Evolutionary conservation across 2,329 filamentous ascomycete species (phyloP).

Genomic region (Colletotrichum spinosum): DNA sequence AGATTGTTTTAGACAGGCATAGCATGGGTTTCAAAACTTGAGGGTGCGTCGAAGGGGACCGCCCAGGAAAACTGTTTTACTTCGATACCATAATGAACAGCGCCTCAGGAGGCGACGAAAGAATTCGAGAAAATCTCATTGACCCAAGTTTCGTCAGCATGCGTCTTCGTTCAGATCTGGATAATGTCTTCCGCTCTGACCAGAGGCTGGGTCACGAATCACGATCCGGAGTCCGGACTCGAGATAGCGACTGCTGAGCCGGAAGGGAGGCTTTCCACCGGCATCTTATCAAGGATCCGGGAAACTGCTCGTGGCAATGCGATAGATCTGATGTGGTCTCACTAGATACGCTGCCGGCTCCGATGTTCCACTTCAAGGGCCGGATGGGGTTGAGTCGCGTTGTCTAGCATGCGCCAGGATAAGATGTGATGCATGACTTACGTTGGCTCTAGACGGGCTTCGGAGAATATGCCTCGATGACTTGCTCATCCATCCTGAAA

Average conservation of each 20-base stretch:
- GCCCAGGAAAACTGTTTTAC: neutral
- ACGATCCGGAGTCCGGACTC: too few species aligned
- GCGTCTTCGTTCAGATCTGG: neutral
- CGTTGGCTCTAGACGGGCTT: too few species aligned
- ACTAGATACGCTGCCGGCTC: slow-evolving; percentile 9
- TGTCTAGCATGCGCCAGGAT: too few species aligned
- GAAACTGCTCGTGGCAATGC: neutral
- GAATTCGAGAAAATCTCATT: slow-evolving; percentile 4
- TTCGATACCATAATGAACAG: slow-evolving; percentile 31
- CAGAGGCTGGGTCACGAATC: too few species aligned
- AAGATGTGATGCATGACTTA: too few species aligned
- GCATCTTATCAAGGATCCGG: slow-evolving; percentile 9
- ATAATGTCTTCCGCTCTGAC: too few species aligned
- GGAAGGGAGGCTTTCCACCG: neutral
- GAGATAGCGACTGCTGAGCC: neutral
- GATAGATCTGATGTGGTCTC: too few species aligned
- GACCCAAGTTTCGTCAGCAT: neutral
- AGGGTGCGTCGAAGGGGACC: neutral
- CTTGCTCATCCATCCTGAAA: too few species aligned
- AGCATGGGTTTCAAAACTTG: slow-evolving; percentile 16
- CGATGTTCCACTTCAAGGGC: too few species aligned
- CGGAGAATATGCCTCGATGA: too few species aligned
- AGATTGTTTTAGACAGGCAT: slow-evolving; percentile 15
- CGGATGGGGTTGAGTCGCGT: too few species aligned
- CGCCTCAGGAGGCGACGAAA: slow-evolving; percentile 2